Evolutionary conservation across 2,329 filamentous ascomycete genomes (phyloP).

Genomic region (Neonectria sp.): DNA sequence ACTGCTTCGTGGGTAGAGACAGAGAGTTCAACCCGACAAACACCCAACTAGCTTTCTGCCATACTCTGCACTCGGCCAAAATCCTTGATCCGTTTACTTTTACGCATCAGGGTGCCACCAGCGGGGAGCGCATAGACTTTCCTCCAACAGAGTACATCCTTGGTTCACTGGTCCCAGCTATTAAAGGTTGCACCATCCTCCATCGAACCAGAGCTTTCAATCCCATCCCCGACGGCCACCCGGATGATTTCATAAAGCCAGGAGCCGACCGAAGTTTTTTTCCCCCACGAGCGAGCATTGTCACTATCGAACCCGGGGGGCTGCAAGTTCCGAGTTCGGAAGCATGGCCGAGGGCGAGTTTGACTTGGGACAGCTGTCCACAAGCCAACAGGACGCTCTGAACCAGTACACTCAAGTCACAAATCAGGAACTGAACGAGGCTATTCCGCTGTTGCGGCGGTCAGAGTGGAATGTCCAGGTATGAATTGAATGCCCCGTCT

Average conservation of each 20-base stretch:
- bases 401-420: constrained; percentile 93
- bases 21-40: constrained; percentile 3
- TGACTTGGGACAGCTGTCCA: constrained; percentile 79
- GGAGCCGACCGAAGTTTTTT: neutral
- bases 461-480: constrained; percentile 98
- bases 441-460: constrained; percentile 83
- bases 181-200: constrained; percentile 15
- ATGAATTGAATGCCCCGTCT: constrained; percentile 22
- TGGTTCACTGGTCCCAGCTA: constrained; percentile 5
- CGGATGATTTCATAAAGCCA: neutral
- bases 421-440: constrained; percentile 82
- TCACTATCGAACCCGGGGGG: neutral
- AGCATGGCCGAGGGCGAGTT: constrained; percentile 53
- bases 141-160: neutral
- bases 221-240: neutral
- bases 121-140: neutral
- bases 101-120: neutral
- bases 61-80: neutral
- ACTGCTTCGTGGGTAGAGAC: constrained; percentile 5
- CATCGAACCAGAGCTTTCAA: neutral
- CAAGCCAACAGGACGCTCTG: constrained; percentile 85
- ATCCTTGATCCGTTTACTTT: neutral
- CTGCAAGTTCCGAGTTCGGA: constrained; percentile 13
- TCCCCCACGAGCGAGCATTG: constrained; percentile 7
- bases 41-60: neutral